phyloP scores from a whole-genome alignment of 192 early-diverging fungal species.

The Coemansia erecta region DNA sequence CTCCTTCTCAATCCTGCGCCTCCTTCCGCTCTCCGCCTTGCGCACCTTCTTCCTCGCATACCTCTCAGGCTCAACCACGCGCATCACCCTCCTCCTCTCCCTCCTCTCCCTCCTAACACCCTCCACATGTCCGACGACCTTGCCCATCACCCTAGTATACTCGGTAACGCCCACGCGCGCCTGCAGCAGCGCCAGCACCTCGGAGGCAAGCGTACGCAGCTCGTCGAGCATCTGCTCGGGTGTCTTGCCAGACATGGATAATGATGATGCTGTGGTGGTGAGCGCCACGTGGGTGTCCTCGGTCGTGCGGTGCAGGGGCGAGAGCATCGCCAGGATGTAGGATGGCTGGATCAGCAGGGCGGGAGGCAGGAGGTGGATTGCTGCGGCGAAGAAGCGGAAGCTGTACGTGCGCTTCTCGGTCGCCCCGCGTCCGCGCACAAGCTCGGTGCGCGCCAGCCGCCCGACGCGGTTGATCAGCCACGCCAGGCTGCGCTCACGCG shows the following conservation, averaged over 20 bases:
- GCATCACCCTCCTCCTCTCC: constrained; percentile 58
- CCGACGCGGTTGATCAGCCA: constrained; percentile 51
- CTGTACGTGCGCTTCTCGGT: constrained; percentile 65
- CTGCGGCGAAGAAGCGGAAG: constrained; percentile 93
- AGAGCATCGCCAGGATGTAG: constrained; percentile 70
- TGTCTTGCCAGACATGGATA: constrained; percentile 15
- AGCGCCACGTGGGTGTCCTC: constrained; percentile 54
- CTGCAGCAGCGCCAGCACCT: constrained; percentile 76
- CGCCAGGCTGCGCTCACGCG: constrained; percentile 31
- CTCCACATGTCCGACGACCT: constrained; percentile 63
- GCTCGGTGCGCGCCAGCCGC: constrained; percentile 40
- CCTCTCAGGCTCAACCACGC: constrained; percentile 67
- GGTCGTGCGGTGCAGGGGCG: constrained; percentile 77
- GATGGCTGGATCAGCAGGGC: constrained; percentile 54
- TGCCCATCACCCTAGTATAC: constrained; percentile 67
- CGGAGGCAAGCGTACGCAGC: constrained; percentile 71
- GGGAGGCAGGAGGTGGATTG: constrained; percentile 63
- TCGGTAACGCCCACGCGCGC: constrained; percentile 69
- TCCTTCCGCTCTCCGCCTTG: constrained; percentile 71
- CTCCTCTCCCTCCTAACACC: constrained; percentile 64
- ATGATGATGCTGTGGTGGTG: no score
- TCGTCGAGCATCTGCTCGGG: constrained; percentile 57
- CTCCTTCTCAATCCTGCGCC: constrained; percentile 67
- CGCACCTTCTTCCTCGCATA: constrained; percentile 66
- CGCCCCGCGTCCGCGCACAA: constrained; percentile 33